These are phyloP conservation scores for Boletus hoseneyae DNA, from an alignment of 1,284 basidiomycete species.

Conservation along the genomic window DNA sequence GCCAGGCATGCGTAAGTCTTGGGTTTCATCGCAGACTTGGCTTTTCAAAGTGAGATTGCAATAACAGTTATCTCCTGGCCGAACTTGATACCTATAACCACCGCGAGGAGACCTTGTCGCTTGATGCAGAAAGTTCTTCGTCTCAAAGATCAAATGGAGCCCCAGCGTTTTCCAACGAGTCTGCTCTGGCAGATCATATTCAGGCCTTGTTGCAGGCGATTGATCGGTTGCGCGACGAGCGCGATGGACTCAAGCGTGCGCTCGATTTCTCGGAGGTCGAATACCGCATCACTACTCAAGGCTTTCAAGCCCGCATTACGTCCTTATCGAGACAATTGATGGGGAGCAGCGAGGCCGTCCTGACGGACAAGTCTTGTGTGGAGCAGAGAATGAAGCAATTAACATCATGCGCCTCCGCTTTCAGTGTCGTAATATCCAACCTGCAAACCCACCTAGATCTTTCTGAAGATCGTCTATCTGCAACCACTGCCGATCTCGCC, in stretches of 20 bases:
- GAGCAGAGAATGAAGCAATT: slow-evolving; percentile 32
- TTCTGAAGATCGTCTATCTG: slow-evolving; percentile 18
- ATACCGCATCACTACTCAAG: slow-evolving; percentile 61
- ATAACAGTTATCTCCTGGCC: slow-evolving; percentile 19
- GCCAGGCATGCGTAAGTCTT: slow-evolving; percentile 20
- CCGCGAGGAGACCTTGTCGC: background rate
- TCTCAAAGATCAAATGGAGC: slow-evolving; percentile 1
- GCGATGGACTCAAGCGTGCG: slow-evolving; percentile 63
- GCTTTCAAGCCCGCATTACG: slow-evolving; percentile 42
- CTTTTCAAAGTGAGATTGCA: slow-evolving; percentile 2
- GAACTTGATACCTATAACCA: slow-evolving; percentile 16
- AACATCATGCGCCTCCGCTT: slow-evolving; percentile 30
- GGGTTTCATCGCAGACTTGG: background rate
- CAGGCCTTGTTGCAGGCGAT: slow-evolving; percentile 59
- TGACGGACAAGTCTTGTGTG: background rate
- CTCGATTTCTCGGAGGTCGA: slow-evolving; percentile 73
- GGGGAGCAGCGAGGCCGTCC: background rate
- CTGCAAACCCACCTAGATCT: slow-evolving; percentile 32
- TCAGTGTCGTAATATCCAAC: slow-evolving; percentile 37
- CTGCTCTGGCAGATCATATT: slow-evolving; percentile 40
- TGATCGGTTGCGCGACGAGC: slow-evolving; percentile 64
- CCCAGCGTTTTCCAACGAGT: slow-evolving; percentile 27
- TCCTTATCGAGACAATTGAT: slow-evolving; percentile 29
- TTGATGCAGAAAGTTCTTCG: slow-evolving; percentile 1
- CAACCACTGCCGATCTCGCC: slow-evolving; percentile 12